These are phyloP conservation scores for Streptanthus diversifolius DNA, from an alignment of 345 rosid genomes.

Conservation along the genomic window DNA sequence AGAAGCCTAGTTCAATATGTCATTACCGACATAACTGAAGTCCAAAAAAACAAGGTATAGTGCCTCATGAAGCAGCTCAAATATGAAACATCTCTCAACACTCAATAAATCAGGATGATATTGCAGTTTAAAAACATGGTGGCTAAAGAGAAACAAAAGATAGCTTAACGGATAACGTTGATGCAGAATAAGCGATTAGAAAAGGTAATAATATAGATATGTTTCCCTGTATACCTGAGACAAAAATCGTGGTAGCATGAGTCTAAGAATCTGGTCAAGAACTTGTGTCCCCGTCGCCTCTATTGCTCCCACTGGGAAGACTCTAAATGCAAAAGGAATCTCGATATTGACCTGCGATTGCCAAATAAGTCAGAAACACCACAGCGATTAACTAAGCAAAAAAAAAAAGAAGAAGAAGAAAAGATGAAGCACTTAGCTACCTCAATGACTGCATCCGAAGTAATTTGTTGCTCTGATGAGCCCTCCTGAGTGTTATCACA, in stretches of 20 bases:
- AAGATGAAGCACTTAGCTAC: constrained; percentile 33
- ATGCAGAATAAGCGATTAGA: background rate
- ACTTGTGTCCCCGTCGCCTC: constrained; percentile 79
- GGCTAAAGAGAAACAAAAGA: background rate
- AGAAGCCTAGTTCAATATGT: background rate
- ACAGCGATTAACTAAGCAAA: background rate
- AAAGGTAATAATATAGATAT: background rate
- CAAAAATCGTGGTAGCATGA: constrained; percentile 93
- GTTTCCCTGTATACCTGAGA: constrained; percentile 59
- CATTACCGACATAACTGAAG: background rate
- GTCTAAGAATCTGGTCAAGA: constrained; percentile 70
- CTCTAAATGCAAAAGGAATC: constrained; percentile 74
- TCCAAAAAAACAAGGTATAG: background rate
- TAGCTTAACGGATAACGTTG: background rate
- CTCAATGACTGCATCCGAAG: constrained; percentile 90
- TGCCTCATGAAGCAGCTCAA: background rate
- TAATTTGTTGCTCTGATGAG: constrained; percentile 54
- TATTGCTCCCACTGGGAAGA: constrained; percentile 62
- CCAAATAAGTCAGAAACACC: constrained; percentile 1
- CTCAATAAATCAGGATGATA: background rate
- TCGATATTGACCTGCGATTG: constrained; percentile 61
- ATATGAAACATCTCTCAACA: background rate
- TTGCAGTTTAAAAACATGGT: background rate
- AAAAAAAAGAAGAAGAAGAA: background rate
- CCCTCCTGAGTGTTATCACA: constrained; percentile 41